Evolutionary conservation across 1,139 yeast genomes (phyloP).

Genomic region (Saccharomyces uvarum): DNA sequence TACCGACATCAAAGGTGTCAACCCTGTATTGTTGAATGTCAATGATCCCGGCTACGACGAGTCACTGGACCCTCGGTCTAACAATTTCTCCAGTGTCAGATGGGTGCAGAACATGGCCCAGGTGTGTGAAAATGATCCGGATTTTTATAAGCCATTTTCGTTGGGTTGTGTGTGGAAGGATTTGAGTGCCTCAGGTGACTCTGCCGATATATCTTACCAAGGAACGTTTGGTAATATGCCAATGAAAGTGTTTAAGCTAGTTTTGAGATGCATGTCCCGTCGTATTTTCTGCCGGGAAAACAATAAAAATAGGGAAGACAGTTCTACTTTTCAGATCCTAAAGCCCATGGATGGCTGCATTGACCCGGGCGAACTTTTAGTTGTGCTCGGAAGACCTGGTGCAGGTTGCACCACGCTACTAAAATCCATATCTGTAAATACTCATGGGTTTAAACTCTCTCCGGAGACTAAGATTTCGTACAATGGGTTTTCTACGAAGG

Average conservation of each 20-base stretch:
- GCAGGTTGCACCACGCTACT: conserved; percentile 71
- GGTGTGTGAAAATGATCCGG: conserved; percentile 48
- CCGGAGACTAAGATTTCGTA: conserved; percentile 32
- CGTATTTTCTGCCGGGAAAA: conserved; percentile 17
- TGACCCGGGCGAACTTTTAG: conserved; percentile 61
- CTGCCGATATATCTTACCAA: conserved; percentile 70
- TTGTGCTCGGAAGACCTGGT: conserved; percentile 72
- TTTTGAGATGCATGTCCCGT: conserved; percentile 16
- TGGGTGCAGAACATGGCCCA: conserved; percentile 66
- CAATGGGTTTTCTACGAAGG: conserved; percentile 39
- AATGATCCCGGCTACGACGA: conserved; percentile 33
- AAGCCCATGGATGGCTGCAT: conserved; percentile 57
- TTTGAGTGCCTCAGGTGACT: conserved; percentile 62
- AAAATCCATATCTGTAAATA: conserved; percentile 57
- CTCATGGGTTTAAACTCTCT: conserved; percentile 58
- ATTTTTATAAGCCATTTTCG: conserved; percentile 50
- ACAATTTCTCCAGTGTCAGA: conserved; percentile 47
- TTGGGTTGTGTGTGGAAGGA: conserved; percentile 61
- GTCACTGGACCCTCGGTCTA: conserved; percentile 44
- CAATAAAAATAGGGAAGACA: conserved; percentile 16
- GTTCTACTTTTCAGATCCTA: conserved; percentile 42
- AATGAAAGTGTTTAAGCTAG: conserved; percentile 15
- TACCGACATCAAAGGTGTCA: conserved; percentile 1
- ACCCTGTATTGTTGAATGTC: conserved; percentile 4
- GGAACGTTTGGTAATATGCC: conserved; percentile 53